A percentile compares a stretch with the other conserved stretches of the same genome.
phyloP scores from a whole-genome alignment of 2,329 filamentous ascomycete species.

The Nakataea oryzae region DNA sequence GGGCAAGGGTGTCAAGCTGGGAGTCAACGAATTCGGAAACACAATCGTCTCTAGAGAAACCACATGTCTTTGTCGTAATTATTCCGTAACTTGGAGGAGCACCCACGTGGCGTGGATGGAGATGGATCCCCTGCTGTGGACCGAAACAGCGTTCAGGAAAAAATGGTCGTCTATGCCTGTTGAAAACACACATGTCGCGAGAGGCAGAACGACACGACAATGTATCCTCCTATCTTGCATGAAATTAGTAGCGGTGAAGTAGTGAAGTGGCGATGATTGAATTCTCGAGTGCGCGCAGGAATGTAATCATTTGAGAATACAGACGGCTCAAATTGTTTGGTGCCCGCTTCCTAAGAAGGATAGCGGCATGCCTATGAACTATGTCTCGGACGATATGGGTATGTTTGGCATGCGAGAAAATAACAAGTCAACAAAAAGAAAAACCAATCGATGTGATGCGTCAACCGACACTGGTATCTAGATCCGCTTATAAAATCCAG shows the following conservation, averaged over 20 bases:
- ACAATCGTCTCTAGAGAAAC: no score
- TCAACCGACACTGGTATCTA: background rate
- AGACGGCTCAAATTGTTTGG: no score
- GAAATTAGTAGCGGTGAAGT: no score
- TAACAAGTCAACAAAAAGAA: background rate
- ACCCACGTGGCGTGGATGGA: background rate
- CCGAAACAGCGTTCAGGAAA: background rate
- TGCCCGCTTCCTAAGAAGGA: no score
- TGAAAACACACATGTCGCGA: background rate
- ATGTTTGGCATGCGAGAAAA: background rate
- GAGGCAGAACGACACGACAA: no score
- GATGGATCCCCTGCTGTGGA: background rate
- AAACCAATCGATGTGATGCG: background rate
- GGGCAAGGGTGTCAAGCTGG: no score
- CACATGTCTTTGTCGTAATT: background rate
- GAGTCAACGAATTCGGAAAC: background rate
- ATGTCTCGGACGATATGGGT: background rate
- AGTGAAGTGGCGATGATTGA: no score
- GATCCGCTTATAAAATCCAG: background rate
- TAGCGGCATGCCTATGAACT: background rate
- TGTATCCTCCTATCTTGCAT: no score
- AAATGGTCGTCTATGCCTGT: no score
- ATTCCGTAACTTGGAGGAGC: background rate
- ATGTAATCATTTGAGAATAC: no score
- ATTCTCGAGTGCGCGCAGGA: no score